Evolutionary conservation across 2,329 filamentous ascomycete species (phyloP), one percentile per base, ranked within the genome.

Genomic region (Arthrobotrys sphaeroides): DNA sequence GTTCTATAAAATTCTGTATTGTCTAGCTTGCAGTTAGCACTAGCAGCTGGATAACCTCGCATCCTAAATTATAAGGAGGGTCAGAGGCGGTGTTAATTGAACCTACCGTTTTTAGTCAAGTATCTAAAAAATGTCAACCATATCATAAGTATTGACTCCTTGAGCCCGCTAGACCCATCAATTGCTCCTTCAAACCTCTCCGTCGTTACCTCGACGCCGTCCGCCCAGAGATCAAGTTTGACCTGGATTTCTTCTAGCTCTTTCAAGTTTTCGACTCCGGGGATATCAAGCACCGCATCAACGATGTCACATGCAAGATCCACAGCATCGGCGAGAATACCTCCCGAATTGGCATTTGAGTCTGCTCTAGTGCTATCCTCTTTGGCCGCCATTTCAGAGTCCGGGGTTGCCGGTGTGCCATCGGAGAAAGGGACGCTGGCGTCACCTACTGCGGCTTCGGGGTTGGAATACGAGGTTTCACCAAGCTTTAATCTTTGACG

Each of bases 181-280:
- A 62, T 2, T 31, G 33, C 12, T 5, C 18, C 47, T 24, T 62
- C 57, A 6, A 62, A n/a, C 22, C 22, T 47, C 7, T 40, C 57
- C 1, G 57, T 45, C 1, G 57, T 47, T 5, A 47, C 22, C 5
- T 62, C 57, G 9, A 62, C 57, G 1, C 57, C 57, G 28, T 62
- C 57, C 12, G 57, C 57, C 57, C 57, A 62, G 3, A 62, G 40
- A 33, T 62, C 57, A 9, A 62, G 33, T 13, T 36, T 62, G 7
- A 47, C 26, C 47, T 62, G 57, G n/a, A 47, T 45, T 12, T 62
- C 57, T 18, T 62, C 36, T 22, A 62, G 26, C 12, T 24, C 20
- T 5, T 5, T 16, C n/a, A 20, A 43, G 16, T 20, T 20, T 9
- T 18, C 12, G n/a, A 12, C 28, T 5, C 12, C 22, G 4, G 40